phyloP scores from a whole-genome alignment of 208 protist genomes.

The Entamoeba nuttalli region DNA sequence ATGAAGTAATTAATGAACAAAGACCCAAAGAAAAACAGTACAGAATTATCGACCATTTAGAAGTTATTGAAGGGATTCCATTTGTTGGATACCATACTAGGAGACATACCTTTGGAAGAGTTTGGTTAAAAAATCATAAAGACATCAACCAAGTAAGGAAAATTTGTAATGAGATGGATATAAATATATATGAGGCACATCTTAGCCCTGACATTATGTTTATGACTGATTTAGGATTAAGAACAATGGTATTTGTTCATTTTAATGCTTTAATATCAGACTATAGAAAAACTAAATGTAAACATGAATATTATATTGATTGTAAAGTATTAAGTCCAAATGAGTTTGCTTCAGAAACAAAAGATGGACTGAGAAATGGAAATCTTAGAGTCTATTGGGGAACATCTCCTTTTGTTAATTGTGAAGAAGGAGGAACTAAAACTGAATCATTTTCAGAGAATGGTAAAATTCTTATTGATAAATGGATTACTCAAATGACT shows the following conservation, averaged over 20 bases:
- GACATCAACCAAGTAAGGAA: neutral
- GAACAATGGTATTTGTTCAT: neutral
- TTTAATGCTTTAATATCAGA: neutral
- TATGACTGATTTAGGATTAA: neutral
- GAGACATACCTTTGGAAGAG: neutral
- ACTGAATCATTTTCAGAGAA: neutral
- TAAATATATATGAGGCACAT: neutral
- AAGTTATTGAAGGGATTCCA: neutral
- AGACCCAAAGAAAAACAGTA: neutral
- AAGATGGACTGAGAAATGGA: neutral
- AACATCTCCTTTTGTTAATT: neutral
- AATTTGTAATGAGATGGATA: neutral
- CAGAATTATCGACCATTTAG: neutral
- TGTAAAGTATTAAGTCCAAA: neutral
- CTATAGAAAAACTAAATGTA: neutral
- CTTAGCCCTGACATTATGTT: neutral
- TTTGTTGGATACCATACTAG: neutral
- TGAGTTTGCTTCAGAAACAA: neutral
- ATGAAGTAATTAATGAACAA: neutral
- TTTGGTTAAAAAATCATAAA: neutral
- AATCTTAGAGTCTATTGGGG: neutral
- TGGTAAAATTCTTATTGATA: neutral
- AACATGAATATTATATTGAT: neutral
- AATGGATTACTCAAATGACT: neutral
- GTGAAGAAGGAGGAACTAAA: neutral